Evolutionary conservation across 1,284 basidiomycete genomes (phyloP), one percentile per base, ranked within the genome.

Genomic region (Gastroboletus turbinatus): DNA sequence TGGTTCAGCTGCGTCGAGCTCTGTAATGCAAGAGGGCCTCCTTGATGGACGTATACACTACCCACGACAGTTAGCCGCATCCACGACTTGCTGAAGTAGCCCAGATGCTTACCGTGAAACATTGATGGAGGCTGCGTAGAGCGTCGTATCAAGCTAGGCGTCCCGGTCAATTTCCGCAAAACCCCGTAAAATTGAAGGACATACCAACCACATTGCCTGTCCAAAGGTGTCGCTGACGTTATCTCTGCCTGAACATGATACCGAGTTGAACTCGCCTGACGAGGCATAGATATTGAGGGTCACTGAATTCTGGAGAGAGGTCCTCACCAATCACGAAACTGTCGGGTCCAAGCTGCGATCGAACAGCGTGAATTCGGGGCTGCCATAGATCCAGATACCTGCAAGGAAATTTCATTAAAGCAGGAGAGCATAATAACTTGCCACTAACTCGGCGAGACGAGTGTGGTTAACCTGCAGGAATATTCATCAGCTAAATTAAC

Each of bases 321-420:
- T 8, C 27, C 61, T 39, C 55, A 79, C 79, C 79, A 53, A 81
- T 77, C 33, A 76, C 66, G 53, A 81, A 82, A 8, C 73, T 64
- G 51, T 80, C 72, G 6, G 74, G 70, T 1, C 80, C 80, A 5
- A 80, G 71, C 49, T 76, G 72, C 32, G 73, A 66, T 35, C 79
- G 73, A 11, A 81, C 74, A 9, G 72, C 69, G 33, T 73, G 67
- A 43, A 82, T 80, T 25, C 80, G 73, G 13, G 79, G 80, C 61
- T 80, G 78, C 78, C 78, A 82, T 46, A 81, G 67, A 61, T 82
- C 80, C 16, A 81, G 71, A 61, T 78, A 81, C 59, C 79, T 81
- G 52, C 14, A n/a, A 58, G 29, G 27, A 38, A 38, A 13, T 6
- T 29, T 46, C n/a, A 38, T 33, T 21, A 25, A 21, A 38, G 11